Conservation (phyloP, 345 rosid species). For the Bretschneidera sinensis region DNA sequence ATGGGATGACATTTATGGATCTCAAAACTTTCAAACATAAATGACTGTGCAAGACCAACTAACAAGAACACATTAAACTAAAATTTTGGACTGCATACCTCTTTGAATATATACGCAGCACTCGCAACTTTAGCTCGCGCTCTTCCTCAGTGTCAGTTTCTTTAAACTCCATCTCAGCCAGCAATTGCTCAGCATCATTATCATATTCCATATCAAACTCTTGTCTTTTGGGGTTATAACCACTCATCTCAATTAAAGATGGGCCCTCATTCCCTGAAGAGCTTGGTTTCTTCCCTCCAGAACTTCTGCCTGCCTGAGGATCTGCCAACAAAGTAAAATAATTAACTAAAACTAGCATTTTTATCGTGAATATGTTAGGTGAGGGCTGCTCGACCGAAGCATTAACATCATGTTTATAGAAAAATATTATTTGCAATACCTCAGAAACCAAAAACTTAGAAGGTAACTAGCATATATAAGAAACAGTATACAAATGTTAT, state of each 20-base stretch:
- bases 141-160: conserved; percentile 84
- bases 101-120: conserved; percentile 74
- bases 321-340: conserved; percentile 41
- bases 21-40: neutral
- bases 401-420: too few species aligned
- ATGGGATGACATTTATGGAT: neutral
- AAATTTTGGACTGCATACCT: conserved; percentile 35
- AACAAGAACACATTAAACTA: neutral
- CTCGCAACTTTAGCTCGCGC: conserved; percentile 74
- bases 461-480: neutral
- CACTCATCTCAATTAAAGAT: conserved; percentile 68
- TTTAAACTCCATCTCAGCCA: conserved; percentile 98
- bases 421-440: too few species aligned
- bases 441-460: too few species aligned
- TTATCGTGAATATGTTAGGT: neutral
- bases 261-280: conserved; percentile 52
- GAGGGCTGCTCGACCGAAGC: too few species aligned
- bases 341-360: conserved; percentile 5
- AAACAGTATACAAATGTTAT: neutral
- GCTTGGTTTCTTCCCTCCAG: conserved; percentile 64
- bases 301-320: conserved; percentile 54
- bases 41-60: neutral
- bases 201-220: conserved; percentile 95
- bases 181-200: conserved; percentile 90
- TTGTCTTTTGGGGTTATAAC: conserved; percentile 74